phyloP scores from a whole-genome alignment of 257 asterid species.

The Fraxinus pennsylvanica region DNA sequence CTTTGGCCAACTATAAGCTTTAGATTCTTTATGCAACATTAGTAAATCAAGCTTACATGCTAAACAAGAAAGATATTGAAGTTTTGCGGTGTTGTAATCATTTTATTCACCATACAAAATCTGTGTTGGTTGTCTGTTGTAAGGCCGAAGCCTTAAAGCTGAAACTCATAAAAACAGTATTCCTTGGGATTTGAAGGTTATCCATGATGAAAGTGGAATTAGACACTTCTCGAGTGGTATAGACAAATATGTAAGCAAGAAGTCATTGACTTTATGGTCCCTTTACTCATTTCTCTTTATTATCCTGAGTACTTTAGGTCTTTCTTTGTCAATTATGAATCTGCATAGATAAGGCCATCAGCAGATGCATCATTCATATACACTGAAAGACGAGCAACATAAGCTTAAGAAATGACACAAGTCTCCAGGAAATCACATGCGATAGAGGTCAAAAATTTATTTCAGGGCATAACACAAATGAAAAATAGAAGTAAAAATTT shows the following conservation, averaged over 20 bases:
- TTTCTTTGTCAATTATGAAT: slow-evolving; percentile 62
- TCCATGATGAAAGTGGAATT: slow-evolving; percentile 48
- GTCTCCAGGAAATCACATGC: background rate
- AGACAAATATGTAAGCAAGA: slow-evolving; percentile 34
- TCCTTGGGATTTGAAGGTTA: slow-evolving; percentile 39
- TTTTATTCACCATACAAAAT: slow-evolving; percentile 43
- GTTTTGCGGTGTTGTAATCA: slow-evolving; percentile 39
- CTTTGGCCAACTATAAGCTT: slow-evolving; percentile 86
- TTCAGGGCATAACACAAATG: background rate
- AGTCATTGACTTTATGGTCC: slow-evolving; percentile 52
- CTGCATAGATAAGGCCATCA: slow-evolving; percentile 62
- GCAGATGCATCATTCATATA: slow-evolving; percentile 48
- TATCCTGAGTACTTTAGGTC: slow-evolving; percentile 60
- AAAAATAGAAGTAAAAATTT: background rate
- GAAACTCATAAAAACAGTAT: slow-evolving; percentile 32
- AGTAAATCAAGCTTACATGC: slow-evolving; percentile 53
- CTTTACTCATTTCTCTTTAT: slow-evolving; percentile 64
- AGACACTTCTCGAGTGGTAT: slow-evolving; percentile 52
- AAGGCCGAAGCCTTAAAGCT: background rate
- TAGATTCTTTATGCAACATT: slow-evolving; percentile 79
- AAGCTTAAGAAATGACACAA: slow-evolving; percentile 10
- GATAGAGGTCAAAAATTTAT: background rate
- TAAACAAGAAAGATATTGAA: slow-evolving; percentile 26
- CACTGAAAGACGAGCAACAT: slow-evolving; percentile 33
- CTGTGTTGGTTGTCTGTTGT: slow-evolving; percentile 25